These are phyloP conservation scores for Ceratobasidium sp. DNA, from an alignment of 1,284 basidiomycete species.

Conservation along the genomic window DNA sequence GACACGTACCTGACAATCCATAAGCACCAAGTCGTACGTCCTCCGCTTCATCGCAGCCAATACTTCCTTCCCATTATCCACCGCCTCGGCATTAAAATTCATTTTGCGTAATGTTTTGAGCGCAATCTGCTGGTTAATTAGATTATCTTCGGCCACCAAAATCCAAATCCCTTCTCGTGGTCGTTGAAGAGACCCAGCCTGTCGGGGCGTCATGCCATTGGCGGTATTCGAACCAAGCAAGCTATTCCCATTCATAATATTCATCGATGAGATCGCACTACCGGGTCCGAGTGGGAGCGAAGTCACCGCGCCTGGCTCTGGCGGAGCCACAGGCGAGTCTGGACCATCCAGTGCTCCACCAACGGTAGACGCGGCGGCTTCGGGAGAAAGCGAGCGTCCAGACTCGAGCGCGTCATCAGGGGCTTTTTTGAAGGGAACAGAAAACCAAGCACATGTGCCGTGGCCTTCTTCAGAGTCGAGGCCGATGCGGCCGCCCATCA, in stretches of 20 bases:
- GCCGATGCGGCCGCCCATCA: constrained; percentile 42
- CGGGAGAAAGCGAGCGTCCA: constrained; percentile 6
- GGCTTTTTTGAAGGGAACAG: constrained; percentile 34
- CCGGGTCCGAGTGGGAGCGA: constrained; percentile 1
- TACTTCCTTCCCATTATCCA: constrained; percentile 39
- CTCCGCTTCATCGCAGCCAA: constrained; percentile 23
- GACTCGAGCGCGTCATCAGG: not conserved
- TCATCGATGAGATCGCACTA: constrained; percentile 2
- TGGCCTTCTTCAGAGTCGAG: constrained; percentile 42
- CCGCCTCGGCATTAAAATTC: constrained; percentile 43
- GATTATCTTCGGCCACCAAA: constrained; percentile 37
- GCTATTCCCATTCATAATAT: constrained; percentile 15
- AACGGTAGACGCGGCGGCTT: not conserved
- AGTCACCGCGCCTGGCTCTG: constrained; percentile 4
- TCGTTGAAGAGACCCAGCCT: constrained; percentile 25
- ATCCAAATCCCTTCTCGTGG: constrained; percentile 43
- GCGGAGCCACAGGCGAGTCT: not conserved
- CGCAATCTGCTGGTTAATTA: constrained; percentile 41
- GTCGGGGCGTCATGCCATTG: constrained; percentile 34
- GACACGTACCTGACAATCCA: constrained; percentile 40
- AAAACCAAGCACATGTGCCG: constrained; percentile 41
- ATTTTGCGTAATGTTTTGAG: constrained; percentile 40
- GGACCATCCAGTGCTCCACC: not conserved
- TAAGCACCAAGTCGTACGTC: constrained; percentile 35
- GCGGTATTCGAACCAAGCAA: constrained; percentile 34